Evolutionary conservation across 2,329 filamentous ascomycete species (phyloP).

Genomic region (Orbilia oligospora): DNA sequence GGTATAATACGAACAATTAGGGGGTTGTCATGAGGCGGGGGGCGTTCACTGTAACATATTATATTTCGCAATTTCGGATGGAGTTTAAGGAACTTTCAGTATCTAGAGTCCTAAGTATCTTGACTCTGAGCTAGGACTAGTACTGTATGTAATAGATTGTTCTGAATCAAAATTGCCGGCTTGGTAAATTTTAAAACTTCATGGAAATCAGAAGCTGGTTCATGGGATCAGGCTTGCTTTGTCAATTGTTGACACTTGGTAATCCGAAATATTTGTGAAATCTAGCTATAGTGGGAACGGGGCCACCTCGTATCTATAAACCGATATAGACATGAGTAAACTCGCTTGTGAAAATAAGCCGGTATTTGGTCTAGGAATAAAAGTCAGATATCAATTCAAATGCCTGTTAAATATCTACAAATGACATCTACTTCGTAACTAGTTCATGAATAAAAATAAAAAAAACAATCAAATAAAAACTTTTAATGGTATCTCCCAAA

Average conservation of each 20-base stretch:
- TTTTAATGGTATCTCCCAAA: constrained; percentile 30
- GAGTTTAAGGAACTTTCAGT: neutral
- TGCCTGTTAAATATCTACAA: constrained; percentile 18
- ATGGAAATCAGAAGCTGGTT: neutral
- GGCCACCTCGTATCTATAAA: too few relatives aligned
- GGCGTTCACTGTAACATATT: constrained; percentile 11
- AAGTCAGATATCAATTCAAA: neutral
- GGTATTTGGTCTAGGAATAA: too few relatives aligned
- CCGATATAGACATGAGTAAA: too few relatives aligned
- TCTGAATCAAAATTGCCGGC: neutral
- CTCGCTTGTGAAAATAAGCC: too few relatives aligned
- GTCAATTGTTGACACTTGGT: too few relatives aligned
- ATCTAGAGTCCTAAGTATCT: neutral
- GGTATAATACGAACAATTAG: constrained; percentile 59
- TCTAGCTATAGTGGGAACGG: too few relatives aligned
- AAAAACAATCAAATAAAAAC: too few relatives aligned
- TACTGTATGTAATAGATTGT: neutral
- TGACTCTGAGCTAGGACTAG: neutral
- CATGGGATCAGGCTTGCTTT: too few relatives aligned
- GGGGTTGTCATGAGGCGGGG: neutral
- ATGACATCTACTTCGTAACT: neutral
- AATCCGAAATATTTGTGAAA: too few relatives aligned
- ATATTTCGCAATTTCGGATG: neutral
- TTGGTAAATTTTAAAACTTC: too few relatives aligned
- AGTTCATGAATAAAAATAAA: neutral